phyloP scores from a whole-genome alignment of 2,329 filamentous ascomycete species.

The Chrysosporium queenslandicum region DNA sequence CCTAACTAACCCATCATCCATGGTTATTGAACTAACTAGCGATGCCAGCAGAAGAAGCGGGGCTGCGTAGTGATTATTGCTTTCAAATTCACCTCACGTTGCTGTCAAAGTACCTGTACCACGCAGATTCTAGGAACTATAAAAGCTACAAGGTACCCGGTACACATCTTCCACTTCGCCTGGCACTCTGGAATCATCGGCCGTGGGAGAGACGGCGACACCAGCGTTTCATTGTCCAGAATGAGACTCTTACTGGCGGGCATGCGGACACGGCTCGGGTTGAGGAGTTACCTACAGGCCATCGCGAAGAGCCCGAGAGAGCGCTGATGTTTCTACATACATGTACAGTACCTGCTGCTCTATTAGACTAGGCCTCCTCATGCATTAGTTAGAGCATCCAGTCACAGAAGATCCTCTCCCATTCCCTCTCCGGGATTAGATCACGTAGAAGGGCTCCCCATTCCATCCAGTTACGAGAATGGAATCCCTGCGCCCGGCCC shows the following conservation, averaged over 20 bases:
- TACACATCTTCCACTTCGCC: not conserved
- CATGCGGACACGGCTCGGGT: no score
- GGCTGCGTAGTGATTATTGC: not conserved
- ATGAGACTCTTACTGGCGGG: not conserved
- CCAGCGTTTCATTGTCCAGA: not conserved
- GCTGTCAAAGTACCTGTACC: not conserved
- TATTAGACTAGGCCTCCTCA: no score
- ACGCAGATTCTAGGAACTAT: not conserved
- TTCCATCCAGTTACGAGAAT: constrained; percentile 2
- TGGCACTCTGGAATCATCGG: not conserved
- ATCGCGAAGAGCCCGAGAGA: no score
- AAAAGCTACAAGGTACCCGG: not conserved
- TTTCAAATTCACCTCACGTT: not conserved
- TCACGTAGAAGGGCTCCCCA: constrained; percentile 3
- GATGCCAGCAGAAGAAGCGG: not conserved
- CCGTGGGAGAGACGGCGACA: no score
- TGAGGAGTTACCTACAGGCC: no score
- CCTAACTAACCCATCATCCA: no score
- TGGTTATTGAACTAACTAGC: no score
- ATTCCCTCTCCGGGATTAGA: not conserved
- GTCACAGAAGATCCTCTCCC: no score
- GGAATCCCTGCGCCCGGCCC: not conserved
- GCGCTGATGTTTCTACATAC: no score
- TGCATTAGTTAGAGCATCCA: not conserved
- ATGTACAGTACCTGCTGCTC: no score